phyloP scores from a whole-genome alignment of 805 yeast species.

The Pichia ethanolica region DNA sequence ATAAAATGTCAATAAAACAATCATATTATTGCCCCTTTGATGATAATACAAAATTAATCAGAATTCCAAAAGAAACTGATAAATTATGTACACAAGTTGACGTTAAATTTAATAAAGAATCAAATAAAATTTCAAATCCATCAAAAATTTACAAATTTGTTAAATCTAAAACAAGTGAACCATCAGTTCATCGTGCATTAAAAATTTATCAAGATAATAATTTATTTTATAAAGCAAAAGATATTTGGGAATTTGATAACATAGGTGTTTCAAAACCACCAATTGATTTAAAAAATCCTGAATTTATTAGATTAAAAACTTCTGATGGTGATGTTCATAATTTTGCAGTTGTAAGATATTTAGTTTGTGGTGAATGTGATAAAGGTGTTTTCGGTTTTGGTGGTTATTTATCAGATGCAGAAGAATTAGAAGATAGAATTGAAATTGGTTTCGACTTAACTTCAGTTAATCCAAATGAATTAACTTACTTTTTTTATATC shows the following conservation, averaged over 20 bases:
- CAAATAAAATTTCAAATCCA: neutral
- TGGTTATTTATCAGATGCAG: constrained; percentile 27
- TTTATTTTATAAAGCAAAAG: constrained; percentile 37
- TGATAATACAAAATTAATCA: constrained; percentile 9
- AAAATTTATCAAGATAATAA: neutral
- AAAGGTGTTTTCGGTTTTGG: constrained; percentile 73
- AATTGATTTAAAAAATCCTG: neutral
- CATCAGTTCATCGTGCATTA: neutral
- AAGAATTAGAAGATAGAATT: constrained; percentile 6
- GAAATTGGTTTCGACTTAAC: constrained; percentile 7
- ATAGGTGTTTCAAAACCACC: constrained; percentile 57
- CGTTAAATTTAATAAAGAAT: neutral
- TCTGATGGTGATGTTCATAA: constrained; percentile 16
- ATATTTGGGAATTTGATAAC: constrained; percentile 76
- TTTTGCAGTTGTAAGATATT: constrained; percentile 39
- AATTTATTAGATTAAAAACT: constrained; percentile 7
- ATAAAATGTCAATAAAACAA: neutral
- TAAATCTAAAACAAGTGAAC: constrained; percentile 3
- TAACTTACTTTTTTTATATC: constrained; percentile 11
- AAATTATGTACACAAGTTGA: neutral
- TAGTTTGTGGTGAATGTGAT: constrained; percentile 73
- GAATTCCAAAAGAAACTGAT: constrained; percentile 7
- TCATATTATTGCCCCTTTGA: constrained; percentile 13
- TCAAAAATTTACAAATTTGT: constrained; percentile 6
- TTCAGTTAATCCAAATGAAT: constrained; percentile 11